Evolutionary conservation across 441 rosid genomes (phyloP).

Genomic region (Hura crepitans): DNA sequence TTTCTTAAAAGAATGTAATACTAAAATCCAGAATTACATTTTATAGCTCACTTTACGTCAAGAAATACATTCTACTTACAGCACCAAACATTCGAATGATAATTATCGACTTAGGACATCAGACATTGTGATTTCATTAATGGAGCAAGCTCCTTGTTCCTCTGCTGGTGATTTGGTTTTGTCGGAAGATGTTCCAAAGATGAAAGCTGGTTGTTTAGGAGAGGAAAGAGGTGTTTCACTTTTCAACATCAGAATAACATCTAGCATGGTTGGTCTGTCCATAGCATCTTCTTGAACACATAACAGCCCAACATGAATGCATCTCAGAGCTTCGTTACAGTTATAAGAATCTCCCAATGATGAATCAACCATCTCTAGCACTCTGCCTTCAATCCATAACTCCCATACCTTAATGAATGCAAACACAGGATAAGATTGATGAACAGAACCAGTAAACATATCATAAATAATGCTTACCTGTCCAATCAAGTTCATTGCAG

Average conservation of each 20-base stretch:
- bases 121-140: conserved; percentile 1
- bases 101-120: background rate
- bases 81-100: background rate
- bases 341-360: conserved; percentile 17
- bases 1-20: too few relatives aligned
- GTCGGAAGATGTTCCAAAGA: background rate
- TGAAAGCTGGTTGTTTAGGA: conserved; percentile 24
- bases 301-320: conserved; percentile 37
- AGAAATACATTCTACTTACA: too few relatives aligned
- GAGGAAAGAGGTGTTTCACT: conserved; percentile 16
- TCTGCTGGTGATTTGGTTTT: background rate
- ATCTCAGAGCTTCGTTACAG: conserved; percentile 27
- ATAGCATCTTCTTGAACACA: conserved; percentile 36
- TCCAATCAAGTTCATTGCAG: conserved; percentile 26
- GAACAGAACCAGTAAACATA: background rate
- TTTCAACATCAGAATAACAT: conserved; percentile 35
- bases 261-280: conserved; percentile 41
- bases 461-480: conserved; percentile 24
- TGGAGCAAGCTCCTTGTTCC: background rate
- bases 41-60: too few relatives aligned
- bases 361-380: conserved; percentile 29
- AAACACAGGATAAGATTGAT: too few relatives aligned
- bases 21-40: too few relatives aligned
- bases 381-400: conserved; percentile 33
- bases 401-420: conserved; percentile 36